Percentiles rank a stretch among this genome's conserved stretches.
phyloP scores from a whole-genome alignment of 2,329 filamentous ascomycete genomes.

The Sporothrix variecibatus region DNA sequence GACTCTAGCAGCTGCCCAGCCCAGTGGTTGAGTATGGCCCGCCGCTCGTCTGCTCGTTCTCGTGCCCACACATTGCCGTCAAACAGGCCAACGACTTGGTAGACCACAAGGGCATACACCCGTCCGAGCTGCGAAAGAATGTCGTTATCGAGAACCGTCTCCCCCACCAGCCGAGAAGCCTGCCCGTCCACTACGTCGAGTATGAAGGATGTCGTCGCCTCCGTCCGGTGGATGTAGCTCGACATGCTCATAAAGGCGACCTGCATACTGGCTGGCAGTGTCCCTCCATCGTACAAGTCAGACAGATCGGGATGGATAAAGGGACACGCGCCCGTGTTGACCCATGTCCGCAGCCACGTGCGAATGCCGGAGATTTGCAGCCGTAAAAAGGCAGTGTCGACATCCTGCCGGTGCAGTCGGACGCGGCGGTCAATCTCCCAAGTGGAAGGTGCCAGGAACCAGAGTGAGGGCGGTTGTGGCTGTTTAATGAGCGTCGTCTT shows the following conservation, averaged over 20 bases:
- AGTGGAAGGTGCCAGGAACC: constrained; percentile 31
- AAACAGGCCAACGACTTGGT: constrained; percentile 53
- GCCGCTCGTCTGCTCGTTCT: constrained; percentile 42
- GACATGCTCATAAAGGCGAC: constrained; percentile 37
- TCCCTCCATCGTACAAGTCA: background rate
- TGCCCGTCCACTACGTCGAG: constrained; percentile 31
- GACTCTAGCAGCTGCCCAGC: background rate
- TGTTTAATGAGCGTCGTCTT: background rate
- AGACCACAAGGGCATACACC: constrained; percentile 52
- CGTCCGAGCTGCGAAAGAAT: constrained; percentile 48
- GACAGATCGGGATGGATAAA: constrained; percentile 40
- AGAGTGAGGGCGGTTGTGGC: background rate
- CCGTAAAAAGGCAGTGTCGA: background rate
- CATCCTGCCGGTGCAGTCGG: background rate
- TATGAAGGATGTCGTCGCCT: constrained; percentile 27
- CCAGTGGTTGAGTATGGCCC: constrained; percentile 25
- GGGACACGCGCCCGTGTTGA: constrained; percentile 35
- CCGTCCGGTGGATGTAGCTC: constrained; percentile 31
- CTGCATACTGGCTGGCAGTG: constrained; percentile 33
- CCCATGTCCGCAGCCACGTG: constrained; percentile 37
- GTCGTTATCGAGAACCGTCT: no score
- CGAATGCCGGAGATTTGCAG: constrained; percentile 28
- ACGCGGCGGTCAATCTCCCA: constrained; percentile 30
- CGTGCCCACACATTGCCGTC: constrained; percentile 50
- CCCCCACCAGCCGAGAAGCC: constrained; percentile 2